A percentile compares a stretch with the other conserved stretches of the same genome.
phyloP scores from a whole-genome alignment of 1,284 basidiomycete genomes.

The Malassezia restricta region DNA sequence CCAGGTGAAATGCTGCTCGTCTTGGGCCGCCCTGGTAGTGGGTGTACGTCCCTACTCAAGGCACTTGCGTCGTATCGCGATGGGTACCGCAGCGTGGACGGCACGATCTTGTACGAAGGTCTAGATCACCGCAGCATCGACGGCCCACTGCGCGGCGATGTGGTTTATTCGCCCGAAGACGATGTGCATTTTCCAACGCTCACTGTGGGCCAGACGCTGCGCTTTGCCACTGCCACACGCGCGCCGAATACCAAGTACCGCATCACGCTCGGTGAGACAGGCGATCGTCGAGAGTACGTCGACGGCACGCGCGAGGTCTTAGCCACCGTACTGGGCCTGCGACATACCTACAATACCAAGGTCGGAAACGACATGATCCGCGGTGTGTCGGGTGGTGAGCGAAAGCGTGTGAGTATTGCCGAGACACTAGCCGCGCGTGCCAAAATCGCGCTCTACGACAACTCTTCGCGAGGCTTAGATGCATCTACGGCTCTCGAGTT shows the following conservation, averaged over 20 bases:
- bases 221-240: slow-evolving; percentile 20
- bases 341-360: slow-evolving; percentile 26
- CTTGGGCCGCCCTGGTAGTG: slow-evolving; percentile 52
- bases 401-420: slow-evolving; percentile 31
- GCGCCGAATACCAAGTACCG: slow-evolving; percentile 16
- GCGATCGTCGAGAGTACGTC: slow-evolving; percentile 29
- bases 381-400: slow-evolving; percentile 48
- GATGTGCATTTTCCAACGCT: slow-evolving; percentile 28
- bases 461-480: slow-evolving; percentile 47
- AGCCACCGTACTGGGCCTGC: slow-evolving; percentile 39
- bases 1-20: slow-evolving; percentile 56
- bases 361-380: slow-evolving; percentile 29
- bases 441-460: slow-evolving; percentile 34
- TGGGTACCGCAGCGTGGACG: slow-evolving; percentile 31
- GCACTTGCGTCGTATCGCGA: slow-evolving; percentile 52
- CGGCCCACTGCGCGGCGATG: slow-evolving; percentile 22
- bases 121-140: slow-evolving; percentile 53
- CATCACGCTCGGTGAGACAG: slow-evolving; percentile 23
- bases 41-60: slow-evolving; percentile 56
- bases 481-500: slow-evolving; percentile 31
- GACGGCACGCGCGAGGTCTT: slow-evolving; percentile 23
- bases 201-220: slow-evolving; percentile 29
- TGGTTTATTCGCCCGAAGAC: slow-evolving; percentile 30
- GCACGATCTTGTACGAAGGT: slow-evolving; percentile 45
- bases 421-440: slow-evolving; percentile 47